Base-by-base conservation (phyloP, 345 rosid genomes). In the Balakata baccata region DNA sequence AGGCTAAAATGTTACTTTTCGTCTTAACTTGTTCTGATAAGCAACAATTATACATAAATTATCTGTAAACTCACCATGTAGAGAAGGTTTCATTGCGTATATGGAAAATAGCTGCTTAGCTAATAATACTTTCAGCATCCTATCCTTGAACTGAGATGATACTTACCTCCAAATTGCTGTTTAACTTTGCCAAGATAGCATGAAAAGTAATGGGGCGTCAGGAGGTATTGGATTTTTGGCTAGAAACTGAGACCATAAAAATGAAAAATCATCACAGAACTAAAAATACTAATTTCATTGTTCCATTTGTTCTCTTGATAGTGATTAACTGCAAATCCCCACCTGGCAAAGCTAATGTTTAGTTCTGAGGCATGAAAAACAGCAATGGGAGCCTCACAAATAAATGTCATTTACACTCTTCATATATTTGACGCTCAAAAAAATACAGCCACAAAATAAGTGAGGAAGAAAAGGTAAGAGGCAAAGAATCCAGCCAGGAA, bases 401-500 rank as follows among this genome's bases (percentile, higher is more conserved):
- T 74, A 20, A 29, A 39, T 60, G 68, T 84, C 81, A 70, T 79
- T 75, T 81, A 79, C 88, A 85, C 79, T 79, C 82, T 79, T 49
- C 77, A 18, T 75, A 70, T 74, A 75, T 61, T 66, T 17, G 41
- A 58, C 52, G 60, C 60, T 64, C 72, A 75, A 23, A 56, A 75
- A 13, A 29, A 29, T 41, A 23, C 68, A 51, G 74, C 76, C 70
- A 51, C 38, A 41, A 10, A 39, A 12, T 29, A 29, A 29, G 34
- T 29, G 34, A 29, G 1, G 5, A 0, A 20, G 10, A 46, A 37
- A 9, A 4, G 20, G 17, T 39, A 72, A 46, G 41, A 29, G n/a
- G 53, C 74, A 75, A 75, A 58, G 67, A 74, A 73, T 70, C 74
- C 81, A 63, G 41, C 81, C 78, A 77, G 17, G 4, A 68, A 51